Evolutionary conservation across 2,329 filamentous ascomycete genomes (phyloP).

Genomic region (Nemania serpens): DNA sequence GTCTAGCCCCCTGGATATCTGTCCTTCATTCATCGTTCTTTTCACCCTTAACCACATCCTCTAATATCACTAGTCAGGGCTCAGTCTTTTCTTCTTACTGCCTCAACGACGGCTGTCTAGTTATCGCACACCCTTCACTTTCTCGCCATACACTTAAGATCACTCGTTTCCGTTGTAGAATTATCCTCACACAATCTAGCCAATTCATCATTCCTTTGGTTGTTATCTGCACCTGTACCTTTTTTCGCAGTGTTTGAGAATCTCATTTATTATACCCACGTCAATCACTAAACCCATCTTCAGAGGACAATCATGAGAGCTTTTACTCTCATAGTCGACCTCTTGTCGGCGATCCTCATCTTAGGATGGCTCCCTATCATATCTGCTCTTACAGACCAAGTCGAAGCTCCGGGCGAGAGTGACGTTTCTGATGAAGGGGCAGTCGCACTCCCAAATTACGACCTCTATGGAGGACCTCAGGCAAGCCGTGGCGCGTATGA

Average conservation of each 20-base stretch:
- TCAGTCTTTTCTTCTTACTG: not conserved
- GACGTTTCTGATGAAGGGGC: slow-evolving; percentile 12
- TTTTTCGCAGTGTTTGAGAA: not conserved
- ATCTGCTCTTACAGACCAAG: slow-evolving; percentile 21
- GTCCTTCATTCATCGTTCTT: slow-evolving; percentile 1
- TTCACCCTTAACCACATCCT: not conserved
- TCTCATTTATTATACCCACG: not conserved
- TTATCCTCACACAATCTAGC: not conserved
- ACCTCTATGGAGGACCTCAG: slow-evolving; percentile 29
- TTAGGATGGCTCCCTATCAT: slow-evolving; percentile 32
- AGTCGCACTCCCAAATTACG: slow-evolving; percentile 27
- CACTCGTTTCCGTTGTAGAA: slow-evolving; percentile 6
- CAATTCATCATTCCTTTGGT: not conserved
- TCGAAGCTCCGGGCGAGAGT: slow-evolving; percentile 11
- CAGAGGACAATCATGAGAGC: slow-evolving; percentile 44
- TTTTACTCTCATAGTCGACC: slow-evolving; percentile 39
- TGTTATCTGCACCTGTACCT: too few relatives aligned
- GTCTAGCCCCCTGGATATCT: not conserved
- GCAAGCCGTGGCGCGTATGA: slow-evolving; percentile 33
- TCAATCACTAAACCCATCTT: not conserved
- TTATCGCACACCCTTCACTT: not conserved
- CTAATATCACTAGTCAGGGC: not conserved
- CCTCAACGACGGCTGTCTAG: not conserved
- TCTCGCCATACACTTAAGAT: not conserved
- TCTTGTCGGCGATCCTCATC: slow-evolving; percentile 43